Evolutionary conservation across 345 rosid genomes (phyloP).

Genomic region (Salix arbutifolia): DNA sequence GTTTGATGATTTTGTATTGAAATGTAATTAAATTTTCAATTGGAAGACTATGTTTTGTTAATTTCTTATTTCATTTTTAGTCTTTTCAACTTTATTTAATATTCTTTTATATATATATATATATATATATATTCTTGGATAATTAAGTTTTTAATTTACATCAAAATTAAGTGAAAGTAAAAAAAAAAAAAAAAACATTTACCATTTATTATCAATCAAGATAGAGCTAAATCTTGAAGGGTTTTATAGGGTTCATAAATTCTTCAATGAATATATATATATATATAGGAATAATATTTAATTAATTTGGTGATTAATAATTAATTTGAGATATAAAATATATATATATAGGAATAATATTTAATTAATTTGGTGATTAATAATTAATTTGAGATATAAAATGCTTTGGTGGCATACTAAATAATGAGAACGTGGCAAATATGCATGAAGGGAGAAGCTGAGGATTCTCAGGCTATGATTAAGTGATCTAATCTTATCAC

Average conservation of each 20-base stretch:
- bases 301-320: background rate
- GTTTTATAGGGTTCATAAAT: background rate
- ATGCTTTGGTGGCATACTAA: background rate
- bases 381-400: background rate
- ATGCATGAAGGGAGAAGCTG: constrained; percentile 10
- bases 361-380: background rate
- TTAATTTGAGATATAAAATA: background rate
- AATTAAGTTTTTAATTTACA: no score
- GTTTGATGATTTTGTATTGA: background rate
- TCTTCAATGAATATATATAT: no score
- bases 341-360: background rate
- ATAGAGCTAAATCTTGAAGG: background rate
- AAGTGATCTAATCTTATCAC: no score
- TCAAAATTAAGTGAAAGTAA: no score
- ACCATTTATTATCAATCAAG: no score
- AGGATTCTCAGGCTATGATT: constrained; percentile 7
- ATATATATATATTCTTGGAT: no score
- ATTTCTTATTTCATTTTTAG: background rate
- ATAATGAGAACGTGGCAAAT: constrained; percentile 14
- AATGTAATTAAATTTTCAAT: background rate
- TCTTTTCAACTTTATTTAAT: no score
- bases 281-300: background rate
- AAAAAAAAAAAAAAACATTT: no score
- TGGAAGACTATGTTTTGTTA: background rate
- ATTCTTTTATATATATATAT: no score